Base-by-base conservation (phyloP, 208 protist genomes). In the Leptomonas seymouri region DNA sequence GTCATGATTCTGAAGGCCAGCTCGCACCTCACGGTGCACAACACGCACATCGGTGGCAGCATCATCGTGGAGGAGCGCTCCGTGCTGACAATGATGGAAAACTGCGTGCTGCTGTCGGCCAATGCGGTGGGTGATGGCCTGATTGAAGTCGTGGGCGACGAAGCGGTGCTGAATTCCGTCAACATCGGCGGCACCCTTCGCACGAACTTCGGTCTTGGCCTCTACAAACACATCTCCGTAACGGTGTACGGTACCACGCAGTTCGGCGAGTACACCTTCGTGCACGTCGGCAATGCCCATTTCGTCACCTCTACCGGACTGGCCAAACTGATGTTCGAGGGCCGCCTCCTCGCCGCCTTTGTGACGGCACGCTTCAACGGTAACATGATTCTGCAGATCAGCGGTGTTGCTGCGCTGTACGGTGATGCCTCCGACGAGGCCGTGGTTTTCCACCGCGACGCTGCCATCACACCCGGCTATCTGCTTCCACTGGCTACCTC, bases 101-200 rank as follows among this genome's bases (percentile, higher is more conserved):
- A 75, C 54, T 78, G 79, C 41, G 76, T 74, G 23, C 63, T 88
- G 62, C 53, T 86, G 6, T 89, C 81, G 18, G 46, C 76, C 23
- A 77, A 49, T 41, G 59, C 85, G n/a, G 64, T 55, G 57, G 87
- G 87, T 20, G 63, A 70, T 36, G 81, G 87, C 42, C 49, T 67
- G 53, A 20, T 93, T 36, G 31, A 61, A 50, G 42, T 93, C 15
- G 41, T 63, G 28, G 87, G 82, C 23, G 73, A 86, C 48, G 78
- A 80, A 23, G 53, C 78, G 6, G 54, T 86, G 53, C 76, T 93
- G 27, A 84, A 93, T 74, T 93, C 84, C 14, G 59, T 87, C 20
- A 78, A n/a, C 18, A 49, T 90, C 63, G 63, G 61, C 8, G 87
- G 82, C 46, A 51, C 66, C 36, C 55, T 91, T 16, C 57, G 18